Evolutionary conservation across 208 protist species (phyloP).

Genomic region (Angomonas ambiguus): DNA sequence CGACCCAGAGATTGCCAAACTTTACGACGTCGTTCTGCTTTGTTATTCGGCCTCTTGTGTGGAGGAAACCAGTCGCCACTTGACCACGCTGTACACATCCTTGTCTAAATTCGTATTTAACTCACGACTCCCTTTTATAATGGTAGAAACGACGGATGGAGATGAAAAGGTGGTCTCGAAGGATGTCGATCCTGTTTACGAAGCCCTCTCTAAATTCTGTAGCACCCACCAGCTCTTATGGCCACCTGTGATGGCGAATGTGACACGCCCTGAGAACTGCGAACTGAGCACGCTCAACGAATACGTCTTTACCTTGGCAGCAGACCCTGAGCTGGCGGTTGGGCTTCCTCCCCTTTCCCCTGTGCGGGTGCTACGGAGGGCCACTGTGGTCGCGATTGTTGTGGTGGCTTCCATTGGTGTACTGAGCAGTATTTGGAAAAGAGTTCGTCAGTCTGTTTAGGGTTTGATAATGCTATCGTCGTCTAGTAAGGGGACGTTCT

Average conservation of each 20-base stretch:
- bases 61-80: conserved; percentile 23
- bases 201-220: background rate
- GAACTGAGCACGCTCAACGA: conserved; percentile 61
- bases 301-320: conserved; percentile 68
- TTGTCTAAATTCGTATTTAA: conserved; percentile 14
- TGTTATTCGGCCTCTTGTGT: conserved; percentile 65
- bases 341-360: conserved; percentile 55
- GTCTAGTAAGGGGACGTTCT: background rate
- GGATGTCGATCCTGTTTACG: background rate
- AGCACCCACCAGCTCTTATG: conserved; percentile 38
- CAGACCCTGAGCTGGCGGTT: conserved; percentile 69
- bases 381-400: conserved; percentile 48
- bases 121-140: conserved; percentile 50
- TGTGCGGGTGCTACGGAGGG: conserved; percentile 48
- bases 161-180: conserved; percentile 6
- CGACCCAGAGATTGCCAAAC: conserved; percentile 41
- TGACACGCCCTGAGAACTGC: conserved; percentile 39
- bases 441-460: background rate
- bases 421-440: background rate
- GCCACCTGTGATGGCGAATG: conserved; percentile 76
- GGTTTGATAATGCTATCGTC: background rate
- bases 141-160: conserved; percentile 58
- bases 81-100: conserved; percentile 40
- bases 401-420: conserved; percentile 22
- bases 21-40: conserved; percentile 75